A percentile compares a stretch with the other conserved stretches of the same genome.
These are phyloP conservation scores for Backusella tarrabulga DNA, from an alignment of 192 early-diverging fungal genomes.

Conservation along the genomic window DNA sequence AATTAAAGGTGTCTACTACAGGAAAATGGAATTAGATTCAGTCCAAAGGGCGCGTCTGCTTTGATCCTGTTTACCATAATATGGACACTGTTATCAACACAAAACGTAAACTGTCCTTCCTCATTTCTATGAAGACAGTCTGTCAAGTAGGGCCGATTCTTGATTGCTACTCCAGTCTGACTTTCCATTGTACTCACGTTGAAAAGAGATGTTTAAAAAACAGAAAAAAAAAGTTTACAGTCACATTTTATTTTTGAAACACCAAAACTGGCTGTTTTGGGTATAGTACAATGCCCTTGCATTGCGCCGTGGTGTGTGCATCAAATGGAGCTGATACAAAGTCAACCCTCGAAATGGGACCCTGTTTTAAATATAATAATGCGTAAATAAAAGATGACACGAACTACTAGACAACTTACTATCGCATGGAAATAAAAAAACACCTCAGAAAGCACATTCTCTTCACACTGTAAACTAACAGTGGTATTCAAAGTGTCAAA, in stretches of 20 bases:
- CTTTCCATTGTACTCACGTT: neutral
- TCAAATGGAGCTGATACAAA: neutral
- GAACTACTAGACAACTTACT: neutral
- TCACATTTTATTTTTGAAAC: slow-evolving; percentile 6
- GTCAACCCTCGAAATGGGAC: neutral
- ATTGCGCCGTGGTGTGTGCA: neutral
- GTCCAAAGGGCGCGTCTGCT: neutral
- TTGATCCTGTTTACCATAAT: slow-evolving; percentile 1
- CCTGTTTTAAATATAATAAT: neutral
- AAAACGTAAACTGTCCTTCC: neutral
- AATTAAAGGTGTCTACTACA: slow-evolving; percentile 10
- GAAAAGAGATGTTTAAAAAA: neutral
- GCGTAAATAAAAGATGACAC: no score
- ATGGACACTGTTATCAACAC: neutral
- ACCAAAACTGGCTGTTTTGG: neutral
- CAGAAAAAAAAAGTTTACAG: neutral
- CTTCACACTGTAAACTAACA: neutral
- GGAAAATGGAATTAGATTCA: neutral
- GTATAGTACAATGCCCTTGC: neutral
- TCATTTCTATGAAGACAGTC: slow-evolving; percentile 1
- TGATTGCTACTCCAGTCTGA: neutral
- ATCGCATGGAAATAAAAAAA: neutral
- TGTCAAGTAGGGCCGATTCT: neutral
- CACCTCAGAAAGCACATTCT: neutral
- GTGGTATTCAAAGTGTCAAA: neutral